Evolutionary conservation across 2,329 filamentous ascomycete species (phyloP), one percentile per base, ranked within the genome.

Genomic region (Microdochium paspali): DNA sequence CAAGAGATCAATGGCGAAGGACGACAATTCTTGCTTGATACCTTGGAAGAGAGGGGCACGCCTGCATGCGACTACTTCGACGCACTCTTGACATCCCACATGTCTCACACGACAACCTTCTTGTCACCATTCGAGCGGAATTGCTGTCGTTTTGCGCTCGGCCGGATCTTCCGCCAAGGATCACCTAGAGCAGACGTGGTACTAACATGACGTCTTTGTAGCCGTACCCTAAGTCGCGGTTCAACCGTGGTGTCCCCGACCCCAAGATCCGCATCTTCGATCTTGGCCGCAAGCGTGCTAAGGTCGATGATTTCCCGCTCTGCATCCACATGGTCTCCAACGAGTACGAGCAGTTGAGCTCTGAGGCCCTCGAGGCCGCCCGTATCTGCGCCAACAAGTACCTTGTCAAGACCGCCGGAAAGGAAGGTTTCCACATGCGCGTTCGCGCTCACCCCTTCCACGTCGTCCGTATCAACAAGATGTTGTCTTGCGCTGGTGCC

Each of bases 391-490:
- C 90, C 86, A 98, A 98, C 88, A 97, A 97, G 88, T 94, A 85
- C 77, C 71, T 86, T 57, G 80, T 84, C 72, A 85, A 85, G 79
- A 71, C 73, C 63, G 71, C 74, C 62, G 82, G 82, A 71, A 86
- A 86, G 78, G 82, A 86, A 66, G 71, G 73, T 67, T 86, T 86
- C 80, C 82, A 86, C 70, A 74, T 86, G 60, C 82, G 82, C 63
- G 79, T 86, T 68, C 82, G 93, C 70, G 90, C 90, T 68, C 93
- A 98, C 83, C 93, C 93, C 61, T 98, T 88, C 89, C 93, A 98
- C 82, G 93, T 98, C 77, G 87, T 98, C 82, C 93, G 93, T 77
- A 98, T 98, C 90, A 98, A 98, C 90, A 98, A 98, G 87, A 98
- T 98, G 93, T 91, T 98, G 89, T 97, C 93, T 70, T 98, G 93